Percentiles rank a stretch among this genome's conserved stretches.
phyloP scores from a whole-genome alignment of 805 yeast genomes.

The Torulaspora microellipsoides region DNA sequence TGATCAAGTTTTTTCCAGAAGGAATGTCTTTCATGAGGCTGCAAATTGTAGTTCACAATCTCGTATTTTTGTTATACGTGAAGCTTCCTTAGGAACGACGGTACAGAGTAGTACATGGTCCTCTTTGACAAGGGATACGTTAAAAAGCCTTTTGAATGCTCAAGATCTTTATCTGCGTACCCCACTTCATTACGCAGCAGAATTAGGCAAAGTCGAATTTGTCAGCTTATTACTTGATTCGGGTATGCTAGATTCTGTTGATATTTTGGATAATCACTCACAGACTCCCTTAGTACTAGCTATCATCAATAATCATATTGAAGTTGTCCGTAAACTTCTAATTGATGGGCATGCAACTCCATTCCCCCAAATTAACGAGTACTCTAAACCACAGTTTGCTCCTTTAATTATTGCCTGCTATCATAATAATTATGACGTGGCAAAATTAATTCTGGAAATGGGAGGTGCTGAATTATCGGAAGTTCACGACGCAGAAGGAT shows the following conservation, averaged over 20 bases:
- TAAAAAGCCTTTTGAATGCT: conserved; percentile 32
- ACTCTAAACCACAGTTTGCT: conserved; percentile 55
- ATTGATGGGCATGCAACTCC: conserved; percentile 46
- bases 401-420: conserved; percentile 87
- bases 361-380: conserved; percentile 45
- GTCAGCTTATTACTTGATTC: conserved; percentile 37
- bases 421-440: conserved; percentile 68
- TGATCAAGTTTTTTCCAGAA: conserved; percentile 47
- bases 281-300: conserved; percentile 81
- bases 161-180: conserved; percentile 71
- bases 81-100: conserved; percentile 15
- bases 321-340: conserved; percentile 44
- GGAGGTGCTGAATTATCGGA: conserved; percentile 27
- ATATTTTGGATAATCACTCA: conserved; percentile 61
- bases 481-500: conserved; percentile 75
- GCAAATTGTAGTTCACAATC: conserved; percentile 31
- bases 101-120: conserved; percentile 7
- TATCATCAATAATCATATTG: conserved; percentile 61
- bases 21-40: conserved; percentile 73
- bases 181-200: conserved; percentile 84
- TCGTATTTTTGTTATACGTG: conserved; percentile 28
- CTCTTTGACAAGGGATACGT: conserved; percentile 16
- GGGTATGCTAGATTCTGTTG: conserved; percentile 30
- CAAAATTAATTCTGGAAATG: conserved; percentile 53
- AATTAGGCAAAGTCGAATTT: conserved; percentile 45